phyloP scores from a whole-genome alignment of 345 rosid species.

The Eucalyptus erythrocorys region DNA sequence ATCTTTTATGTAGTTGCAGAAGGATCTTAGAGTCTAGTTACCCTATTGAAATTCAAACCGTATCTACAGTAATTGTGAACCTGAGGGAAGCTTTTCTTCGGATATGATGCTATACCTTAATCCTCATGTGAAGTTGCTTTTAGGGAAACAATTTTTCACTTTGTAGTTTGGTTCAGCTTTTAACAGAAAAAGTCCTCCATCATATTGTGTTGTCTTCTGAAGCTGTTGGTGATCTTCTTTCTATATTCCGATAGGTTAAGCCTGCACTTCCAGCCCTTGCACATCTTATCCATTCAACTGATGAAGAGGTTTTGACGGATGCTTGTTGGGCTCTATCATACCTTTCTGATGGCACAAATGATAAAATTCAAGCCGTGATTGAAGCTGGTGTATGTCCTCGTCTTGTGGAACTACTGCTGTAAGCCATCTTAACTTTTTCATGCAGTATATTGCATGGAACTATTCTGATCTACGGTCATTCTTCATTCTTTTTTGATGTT shows the following conservation, averaged over 20 bases:
- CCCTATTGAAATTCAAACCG: neutral
- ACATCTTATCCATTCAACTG: slow-evolving; percentile 28
- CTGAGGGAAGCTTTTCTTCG: neutral
- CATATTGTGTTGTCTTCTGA: neutral
- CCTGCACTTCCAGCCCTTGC: slow-evolving; percentile 44
- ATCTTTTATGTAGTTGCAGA: neutral
- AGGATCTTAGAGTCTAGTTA: neutral
- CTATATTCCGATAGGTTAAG: slow-evolving; percentile 11
- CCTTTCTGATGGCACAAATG: slow-evolving; percentile 40
- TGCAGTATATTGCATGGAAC: neutral
- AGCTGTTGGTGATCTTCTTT: neutral
- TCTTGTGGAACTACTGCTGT: slow-evolving; percentile 28
- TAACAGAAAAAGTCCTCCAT: neutral
- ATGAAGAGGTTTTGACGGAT: slow-evolving; percentile 43
- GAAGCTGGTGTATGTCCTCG: slow-evolving; percentile 37
- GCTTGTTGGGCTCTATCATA: slow-evolving; percentile 46
- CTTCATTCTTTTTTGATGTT: neutral
- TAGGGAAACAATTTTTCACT: neutral
- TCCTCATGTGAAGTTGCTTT: neutral
- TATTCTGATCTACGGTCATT: neutral
- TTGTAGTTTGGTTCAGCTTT: neutral
- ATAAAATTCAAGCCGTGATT: slow-evolving; percentile 40
- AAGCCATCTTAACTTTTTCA: neutral
- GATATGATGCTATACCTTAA: neutral
- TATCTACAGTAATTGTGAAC: neutral